Conservation (phyloP, 2,329 filamentous ascomycete species). For the Scytalidium sp. region DNA sequence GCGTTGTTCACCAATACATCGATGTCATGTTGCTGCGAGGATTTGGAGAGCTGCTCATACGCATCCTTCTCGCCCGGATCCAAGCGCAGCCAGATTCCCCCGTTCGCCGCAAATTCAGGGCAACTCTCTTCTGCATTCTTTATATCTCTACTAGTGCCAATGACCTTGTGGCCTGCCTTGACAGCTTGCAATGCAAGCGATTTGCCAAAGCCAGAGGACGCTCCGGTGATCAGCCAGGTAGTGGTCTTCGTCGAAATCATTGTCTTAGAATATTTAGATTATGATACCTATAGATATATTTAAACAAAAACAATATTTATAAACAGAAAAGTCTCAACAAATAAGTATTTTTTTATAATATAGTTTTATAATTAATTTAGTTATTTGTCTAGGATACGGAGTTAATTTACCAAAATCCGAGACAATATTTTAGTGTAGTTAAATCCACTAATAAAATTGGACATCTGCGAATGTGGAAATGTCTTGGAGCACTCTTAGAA, state of each 20-base stretch:
- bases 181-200: conserved; percentile 33
- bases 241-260: not conserved
- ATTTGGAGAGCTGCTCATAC: not conserved
- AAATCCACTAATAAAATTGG: no score
- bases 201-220: conserved; percentile 41
- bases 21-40: not conserved
- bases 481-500: no score
- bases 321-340: no score
- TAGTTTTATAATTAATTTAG: no score
- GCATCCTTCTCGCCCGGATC: not conserved
- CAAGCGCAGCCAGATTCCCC: conserved; percentile 3
- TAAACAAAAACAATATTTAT: no score
- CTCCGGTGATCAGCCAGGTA: conserved; percentile 45
- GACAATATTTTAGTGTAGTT: no score
- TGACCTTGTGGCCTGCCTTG: conserved; percentile 35
- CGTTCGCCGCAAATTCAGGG: not conserved
- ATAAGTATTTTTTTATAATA: no score
- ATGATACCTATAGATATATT: no score
- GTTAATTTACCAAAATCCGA: no score
- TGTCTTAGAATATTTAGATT: no score
- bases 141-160: conserved; percentile 39
- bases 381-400: no score
- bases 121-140: not conserved
- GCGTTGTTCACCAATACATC: conserved; percentile 17
- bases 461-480: no score